Percentiles rank a stretch among this genome's conserved stretches.
Conservation (phyloP, 2,329 filamentous ascomycete species). For the Monosporascus sp. region DNA sequence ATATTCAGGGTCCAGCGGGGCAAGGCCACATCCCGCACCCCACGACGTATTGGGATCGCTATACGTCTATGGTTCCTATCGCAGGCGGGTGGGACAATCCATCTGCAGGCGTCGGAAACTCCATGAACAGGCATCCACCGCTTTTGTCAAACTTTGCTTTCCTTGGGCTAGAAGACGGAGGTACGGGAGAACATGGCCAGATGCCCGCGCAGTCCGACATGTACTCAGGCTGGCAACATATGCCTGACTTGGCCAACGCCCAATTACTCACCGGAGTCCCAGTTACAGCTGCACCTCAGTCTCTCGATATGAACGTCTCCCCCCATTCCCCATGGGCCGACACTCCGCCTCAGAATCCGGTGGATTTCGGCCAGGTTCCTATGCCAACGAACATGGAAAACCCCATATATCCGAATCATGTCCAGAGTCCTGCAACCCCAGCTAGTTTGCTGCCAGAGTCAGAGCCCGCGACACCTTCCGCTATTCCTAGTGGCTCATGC, state of each 20-base stretch:
- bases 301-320: conserved; percentile 31
- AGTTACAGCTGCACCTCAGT: conserved; percentile 28
- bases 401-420: conserved; percentile 26
- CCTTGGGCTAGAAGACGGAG: conserved; percentile 25
- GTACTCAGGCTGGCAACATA: conserved; percentile 36
- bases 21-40: conserved; percentile 27
- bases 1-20: conserved; percentile 18
- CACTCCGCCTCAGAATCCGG: conserved; percentile 26
- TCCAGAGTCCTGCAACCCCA: conserved; percentile 35
- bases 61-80: conserved; percentile 31
- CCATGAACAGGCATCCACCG: conserved; percentile 29
- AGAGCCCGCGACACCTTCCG: conserved; percentile 24
- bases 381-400: conserved; percentile 29
- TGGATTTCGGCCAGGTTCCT: conserved; percentile 28
- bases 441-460: conserved; percentile 28
- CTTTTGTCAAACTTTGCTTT: conserved; percentile 29
- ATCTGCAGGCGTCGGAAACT: conserved; percentile 29
- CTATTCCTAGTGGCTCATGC: conserved; percentile 29
- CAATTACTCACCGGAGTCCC: conserved; percentile 28
- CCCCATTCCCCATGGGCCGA: conserved; percentile 25
- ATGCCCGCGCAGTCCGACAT: conserved; percentile 27
- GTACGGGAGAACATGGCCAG: conserved; percentile 15
- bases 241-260: conserved; percentile 29
- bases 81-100: conserved; percentile 36
- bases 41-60: conserved; percentile 15